A percentile compares a stretch with the other conserved stretches of the same genome.
Conservation (phyloP, 306 rosid species). For the Acacia acuminata region DNA sequence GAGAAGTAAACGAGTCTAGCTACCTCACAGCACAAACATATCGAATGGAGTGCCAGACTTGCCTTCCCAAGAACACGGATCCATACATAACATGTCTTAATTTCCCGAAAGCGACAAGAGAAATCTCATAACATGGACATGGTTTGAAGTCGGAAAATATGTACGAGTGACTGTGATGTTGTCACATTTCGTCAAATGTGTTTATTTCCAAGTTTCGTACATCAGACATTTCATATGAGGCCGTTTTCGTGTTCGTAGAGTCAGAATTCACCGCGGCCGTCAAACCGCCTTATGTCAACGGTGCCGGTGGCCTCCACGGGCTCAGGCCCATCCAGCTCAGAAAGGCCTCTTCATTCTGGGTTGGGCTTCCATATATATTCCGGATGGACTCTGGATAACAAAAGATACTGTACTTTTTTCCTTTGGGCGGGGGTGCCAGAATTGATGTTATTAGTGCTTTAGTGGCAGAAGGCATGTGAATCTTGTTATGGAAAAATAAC, state of each 20-base stretch:
- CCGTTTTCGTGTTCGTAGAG: background rate
- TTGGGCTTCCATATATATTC: background rate
- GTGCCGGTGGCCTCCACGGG: too few species aligned
- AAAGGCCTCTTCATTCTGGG: background rate
- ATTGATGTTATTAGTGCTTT: background rate
- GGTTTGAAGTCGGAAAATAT: too few species aligned
- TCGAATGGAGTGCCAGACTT: conserved; percentile 83
- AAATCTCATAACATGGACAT: too few species aligned
- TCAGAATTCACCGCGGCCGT: background rate
- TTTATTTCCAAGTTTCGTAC: too few species aligned
- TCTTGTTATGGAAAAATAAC: background rate
- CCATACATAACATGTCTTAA: background rate
- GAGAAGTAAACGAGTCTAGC: conserved; percentile 25
- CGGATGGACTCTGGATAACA: background rate
- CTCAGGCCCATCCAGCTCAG: background rate
- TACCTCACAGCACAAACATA: conserved; percentile 33
- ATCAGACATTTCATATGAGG: too few species aligned
- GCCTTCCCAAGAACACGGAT: background rate
- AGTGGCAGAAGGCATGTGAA: background rate
- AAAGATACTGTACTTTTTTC: too few species aligned
- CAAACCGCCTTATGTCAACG: too few species aligned
- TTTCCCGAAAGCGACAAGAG: too few species aligned
- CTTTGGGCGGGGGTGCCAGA: too few species aligned
- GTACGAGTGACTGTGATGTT: too few species aligned
- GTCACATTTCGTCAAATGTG: too few species aligned